phyloP scores from a whole-genome alignment of 2,329 filamentous ascomycete species.

The Xylariaceae sp. region DNA sequence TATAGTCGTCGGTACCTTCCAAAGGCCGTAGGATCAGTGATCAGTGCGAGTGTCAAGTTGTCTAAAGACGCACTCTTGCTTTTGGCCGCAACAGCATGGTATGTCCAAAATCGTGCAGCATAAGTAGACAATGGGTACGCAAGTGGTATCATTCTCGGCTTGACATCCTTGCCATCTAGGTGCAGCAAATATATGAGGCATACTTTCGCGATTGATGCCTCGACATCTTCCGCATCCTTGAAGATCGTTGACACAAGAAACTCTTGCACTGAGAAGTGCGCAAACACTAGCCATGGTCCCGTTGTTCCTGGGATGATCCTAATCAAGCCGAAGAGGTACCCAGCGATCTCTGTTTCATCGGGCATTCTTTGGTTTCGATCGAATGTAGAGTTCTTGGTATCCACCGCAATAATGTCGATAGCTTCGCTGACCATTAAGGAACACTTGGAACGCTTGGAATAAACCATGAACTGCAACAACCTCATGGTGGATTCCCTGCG shows the following conservation, averaged over 20 bases:
- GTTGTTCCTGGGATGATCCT: constrained; percentile 5
- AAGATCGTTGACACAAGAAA: constrained; percentile 27
- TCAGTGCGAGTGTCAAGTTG: no score
- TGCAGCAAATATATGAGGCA: neutral
- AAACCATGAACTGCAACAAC: constrained; percentile 17
- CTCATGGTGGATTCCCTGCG: constrained; percentile 5
- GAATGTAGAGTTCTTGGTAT: neutral
- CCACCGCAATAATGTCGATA: constrained; percentile 10
- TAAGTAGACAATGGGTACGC: no score
- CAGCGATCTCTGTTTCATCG: constrained; percentile 23
- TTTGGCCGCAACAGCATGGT: no score
- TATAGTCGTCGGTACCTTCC: no score
- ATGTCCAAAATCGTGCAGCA: no score
- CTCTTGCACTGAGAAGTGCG: constrained; percentile 32
- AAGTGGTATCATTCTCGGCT: no score
- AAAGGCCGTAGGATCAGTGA: no score
- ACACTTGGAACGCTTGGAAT: constrained; percentile 7
- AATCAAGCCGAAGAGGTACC: constrained; percentile 27
- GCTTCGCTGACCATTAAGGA: constrained; percentile 9
- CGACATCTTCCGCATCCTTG: neutral
- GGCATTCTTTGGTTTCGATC: constrained; percentile 21
- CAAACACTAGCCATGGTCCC: constrained; percentile 18
- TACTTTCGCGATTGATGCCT: neutral
- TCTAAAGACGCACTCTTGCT: no score
- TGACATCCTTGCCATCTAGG: no score